Evolutionary conservation across 805 yeast genomes (phyloP).

Genomic region (Nakazawaea peltata): DNA sequence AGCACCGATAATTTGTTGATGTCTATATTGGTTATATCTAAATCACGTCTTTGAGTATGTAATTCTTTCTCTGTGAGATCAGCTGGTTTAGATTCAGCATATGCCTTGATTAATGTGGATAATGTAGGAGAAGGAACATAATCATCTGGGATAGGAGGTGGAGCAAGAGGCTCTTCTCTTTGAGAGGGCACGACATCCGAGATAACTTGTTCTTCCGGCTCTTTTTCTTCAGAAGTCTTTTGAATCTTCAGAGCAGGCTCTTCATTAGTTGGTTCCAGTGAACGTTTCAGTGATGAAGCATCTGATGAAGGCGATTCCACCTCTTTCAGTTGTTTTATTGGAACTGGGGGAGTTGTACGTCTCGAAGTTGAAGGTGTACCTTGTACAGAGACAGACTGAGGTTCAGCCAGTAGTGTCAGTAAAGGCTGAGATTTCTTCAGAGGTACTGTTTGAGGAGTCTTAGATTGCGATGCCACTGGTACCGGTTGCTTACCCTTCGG

Average conservation of each 20-base stretch:
- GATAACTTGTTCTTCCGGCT: too few species aligned
- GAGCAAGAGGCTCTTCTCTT: neutral
- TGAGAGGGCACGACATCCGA: neutral
- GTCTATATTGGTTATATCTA: conserved; percentile 28
- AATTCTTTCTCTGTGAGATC: conserved; percentile 18
- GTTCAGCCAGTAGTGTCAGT: neutral
- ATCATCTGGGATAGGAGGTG: conserved; percentile 6
- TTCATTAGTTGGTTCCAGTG: neutral
- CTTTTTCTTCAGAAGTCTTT: neutral
- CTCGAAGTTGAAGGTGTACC: neutral
- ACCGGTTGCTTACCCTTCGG: too few species aligned
- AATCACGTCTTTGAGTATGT: conserved; percentile 20
- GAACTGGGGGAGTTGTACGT: too few species aligned
- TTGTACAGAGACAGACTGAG: neutral
- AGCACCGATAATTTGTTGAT: conserved; percentile 35
- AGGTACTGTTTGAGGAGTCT: neutral
- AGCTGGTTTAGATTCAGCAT: conserved; percentile 14
- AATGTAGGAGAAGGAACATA: conserved; percentile 19
- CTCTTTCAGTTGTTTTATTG: too few species aligned
- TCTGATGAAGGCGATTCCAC: too few species aligned
- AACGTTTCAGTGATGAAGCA: too few species aligned
- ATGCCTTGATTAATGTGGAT: conserved; percentile 20
- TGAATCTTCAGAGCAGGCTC: conserved; percentile 5
- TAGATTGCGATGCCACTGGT: too few species aligned
- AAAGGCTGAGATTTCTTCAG: neutral